phyloP scores from a whole-genome alignment of 768 basidiomycete species.

The Epithele typhae region DNA sequence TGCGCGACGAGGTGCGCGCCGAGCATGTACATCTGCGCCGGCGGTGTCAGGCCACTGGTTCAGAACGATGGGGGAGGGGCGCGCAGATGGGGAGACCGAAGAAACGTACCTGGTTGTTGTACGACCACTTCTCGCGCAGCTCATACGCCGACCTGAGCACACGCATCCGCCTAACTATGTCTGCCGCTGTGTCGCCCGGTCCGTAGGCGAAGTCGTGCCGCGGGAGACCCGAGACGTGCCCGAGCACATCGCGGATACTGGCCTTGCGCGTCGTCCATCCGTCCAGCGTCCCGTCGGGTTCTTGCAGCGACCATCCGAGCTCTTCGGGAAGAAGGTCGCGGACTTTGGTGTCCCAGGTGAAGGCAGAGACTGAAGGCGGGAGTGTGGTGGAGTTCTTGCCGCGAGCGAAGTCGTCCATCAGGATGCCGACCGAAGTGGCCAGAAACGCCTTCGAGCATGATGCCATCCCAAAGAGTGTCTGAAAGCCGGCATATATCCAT shows the following conservation, averaged over 20 bases:
- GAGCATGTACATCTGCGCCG: conserved; percentile 38
- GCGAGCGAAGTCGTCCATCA: conserved; percentile 30
- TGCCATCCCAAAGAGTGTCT: conserved; percentile 28
- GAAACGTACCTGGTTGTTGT: conserved; percentile 33
- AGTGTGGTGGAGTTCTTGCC: conserved; percentile 25
- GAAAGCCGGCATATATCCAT: neutral
- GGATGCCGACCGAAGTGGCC: conserved; percentile 24
- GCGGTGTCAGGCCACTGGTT: neutral
- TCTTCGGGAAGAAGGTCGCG: conserved; percentile 35
- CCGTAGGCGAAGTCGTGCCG: conserved; percentile 33
- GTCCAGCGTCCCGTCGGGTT: conserved; percentile 26
- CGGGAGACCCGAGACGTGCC: conserved; percentile 38
- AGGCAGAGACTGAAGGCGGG: conserved; percentile 10
- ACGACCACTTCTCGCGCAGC: conserved; percentile 34
- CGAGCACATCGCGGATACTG: conserved; percentile 34
- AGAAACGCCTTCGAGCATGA: conserved; percentile 31
- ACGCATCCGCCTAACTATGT: conserved; percentile 23
- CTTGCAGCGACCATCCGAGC: conserved; percentile 31
- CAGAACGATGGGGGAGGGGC: neutral
- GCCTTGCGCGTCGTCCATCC: conserved; percentile 32
- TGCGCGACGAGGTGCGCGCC: conserved; percentile 31
- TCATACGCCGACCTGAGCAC: conserved; percentile 31
- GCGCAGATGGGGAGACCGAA: too few species aligned
- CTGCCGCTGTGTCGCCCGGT: conserved; percentile 24
- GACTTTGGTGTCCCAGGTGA: conserved; percentile 29